Evolutionary conservation across 768 basidiomycete species (phyloP).

Genomic region (Crepidotus variabilis): DNA sequence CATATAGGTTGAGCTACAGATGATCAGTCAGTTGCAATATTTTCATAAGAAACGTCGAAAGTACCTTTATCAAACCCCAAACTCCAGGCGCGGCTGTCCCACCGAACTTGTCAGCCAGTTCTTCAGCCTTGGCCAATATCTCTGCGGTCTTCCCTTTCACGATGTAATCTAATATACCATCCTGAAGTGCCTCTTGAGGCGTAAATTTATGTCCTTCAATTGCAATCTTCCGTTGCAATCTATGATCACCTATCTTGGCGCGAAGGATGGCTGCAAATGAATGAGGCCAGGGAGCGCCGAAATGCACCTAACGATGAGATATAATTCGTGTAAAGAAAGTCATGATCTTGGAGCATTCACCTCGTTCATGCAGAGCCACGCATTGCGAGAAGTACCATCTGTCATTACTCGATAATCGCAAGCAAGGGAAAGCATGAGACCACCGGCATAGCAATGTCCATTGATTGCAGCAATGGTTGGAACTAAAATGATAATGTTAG

Average conservation of each 20-base stretch:
- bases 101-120: constrained; percentile 53
- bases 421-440: constrained; percentile 70
- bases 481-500: constrained; percentile 38
- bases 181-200: constrained; percentile 61
- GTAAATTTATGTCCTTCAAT: constrained; percentile 81
- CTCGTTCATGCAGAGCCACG: constrained; percentile 94
- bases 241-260: constrained; percentile 60
- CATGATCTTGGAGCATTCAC: constrained; percentile 29
- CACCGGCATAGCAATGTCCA: constrained; percentile 85
- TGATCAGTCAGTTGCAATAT: background rate
- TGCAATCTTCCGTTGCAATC: constrained; percentile 64
- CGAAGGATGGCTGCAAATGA: constrained; percentile 63
- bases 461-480: constrained; percentile 79
- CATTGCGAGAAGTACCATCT: constrained; percentile 69
- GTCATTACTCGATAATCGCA: constrained; percentile 93
- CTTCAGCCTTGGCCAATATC: constrained; percentile 60
- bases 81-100: constrained; percentile 53
- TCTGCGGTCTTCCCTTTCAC: constrained; percentile 56
- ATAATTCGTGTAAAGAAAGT: background rate
- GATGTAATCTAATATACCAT: constrained; percentile 69
- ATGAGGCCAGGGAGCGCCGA: constrained; percentile 77
- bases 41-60: background rate
- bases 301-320: constrained; percentile 52
- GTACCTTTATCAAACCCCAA: constrained; percentile 73
- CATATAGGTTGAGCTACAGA: background rate